Percentiles rank a stretch among this genome's conserved stretches.
Conservation (phyloP, 2,329 filamentous ascomycete genomes). For the Leptodontidium sp. region DNA sequence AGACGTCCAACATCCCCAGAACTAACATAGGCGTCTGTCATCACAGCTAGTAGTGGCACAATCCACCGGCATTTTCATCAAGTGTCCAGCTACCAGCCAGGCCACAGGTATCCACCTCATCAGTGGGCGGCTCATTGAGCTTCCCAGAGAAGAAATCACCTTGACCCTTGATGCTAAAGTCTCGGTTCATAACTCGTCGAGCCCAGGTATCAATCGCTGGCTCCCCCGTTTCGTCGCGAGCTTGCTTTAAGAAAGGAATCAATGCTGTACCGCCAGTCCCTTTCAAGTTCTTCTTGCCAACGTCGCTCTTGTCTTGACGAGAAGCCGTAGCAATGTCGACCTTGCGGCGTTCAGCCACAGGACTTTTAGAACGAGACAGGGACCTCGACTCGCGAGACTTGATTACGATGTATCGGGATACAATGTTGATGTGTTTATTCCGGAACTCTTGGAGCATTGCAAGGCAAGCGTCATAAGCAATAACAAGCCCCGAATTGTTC, state of each 20-base stretch:
- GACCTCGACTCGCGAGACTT: conserved; percentile 80
- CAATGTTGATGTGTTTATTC: conserved; percentile 96
- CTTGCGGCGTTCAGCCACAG: conserved; percentile 62
- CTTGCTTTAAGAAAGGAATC: conserved; percentile 96
- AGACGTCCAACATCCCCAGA: background rate
- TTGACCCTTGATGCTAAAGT: conserved; percentile 49
- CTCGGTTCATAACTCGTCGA: conserved; percentile 49
- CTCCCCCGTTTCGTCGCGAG: conserved; percentile 93
- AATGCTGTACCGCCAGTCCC: conserved; percentile 94
- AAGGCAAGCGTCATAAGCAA: conserved; percentile 91
- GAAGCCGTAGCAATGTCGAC: conserved; percentile 71
- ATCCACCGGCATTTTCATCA: conserved; percentile 76
- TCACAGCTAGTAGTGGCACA: conserved; percentile 45
- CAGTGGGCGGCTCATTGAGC: conserved; percentile 51
- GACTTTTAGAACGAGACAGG: conserved; percentile 60
- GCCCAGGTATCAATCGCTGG: conserved; percentile 79
- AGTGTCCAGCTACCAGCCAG: conserved; percentile 89
- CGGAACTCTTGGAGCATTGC: conserved; percentile 68
- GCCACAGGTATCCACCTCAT: conserved; percentile 62
- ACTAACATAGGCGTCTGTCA: background rate
- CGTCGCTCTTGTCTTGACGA: conserved; percentile 51
- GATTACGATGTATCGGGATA: conserved; percentile 93
- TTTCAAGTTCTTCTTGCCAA: conserved; percentile 67
- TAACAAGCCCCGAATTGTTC: conserved; percentile 70
- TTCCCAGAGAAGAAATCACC: conserved; percentile 67